Base-by-base conservation (phyloP, 1,139 yeast genomes). In the Wickerhamiella infanticola region DNA sequence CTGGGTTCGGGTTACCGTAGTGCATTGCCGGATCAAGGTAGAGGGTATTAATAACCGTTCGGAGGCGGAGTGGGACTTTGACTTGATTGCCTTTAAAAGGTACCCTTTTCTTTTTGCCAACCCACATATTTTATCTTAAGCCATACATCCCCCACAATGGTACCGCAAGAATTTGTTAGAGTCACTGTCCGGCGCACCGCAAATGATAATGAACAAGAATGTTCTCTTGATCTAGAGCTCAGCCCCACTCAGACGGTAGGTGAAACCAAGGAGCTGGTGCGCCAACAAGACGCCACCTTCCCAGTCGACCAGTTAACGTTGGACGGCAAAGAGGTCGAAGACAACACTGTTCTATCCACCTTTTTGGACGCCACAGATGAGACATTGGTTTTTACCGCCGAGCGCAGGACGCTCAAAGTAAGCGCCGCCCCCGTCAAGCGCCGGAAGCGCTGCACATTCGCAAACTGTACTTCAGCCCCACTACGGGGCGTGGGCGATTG, bases 401-500 rank as follows among this genome's bases (percentile, higher is more conserved):
- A 53, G 51, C 51, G 56, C 27, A 53, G 57, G 37, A 54, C 54
- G 35, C 50, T 53, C 35, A 55, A 53, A 45, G 56, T 53, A 13
- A 40, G 44, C 31, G 51, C 55, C 27, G 51, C 51, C 5, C 54
- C 59, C 46, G 67, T 63, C 56, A 74, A 73, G 59, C 63, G 76
- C 64, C 77, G 79, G 64, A 72, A 72, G 61, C 70, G 73, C 48
- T 84, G 95, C 62, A 68, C 78, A 26, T 77, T 77, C 63, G 66
- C 65, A 42, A 62, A 67, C 40, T 85, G 95, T 63, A 67, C 72
- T 33, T 72, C 81, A 13, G 68, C 75, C 3, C 85, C 90, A 1
- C 72, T 84, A 49, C 74, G 94, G 52, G 81, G 85, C 67, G 93
- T 83, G 37, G 95, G 95, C 38, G 86, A 81, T 62, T 86, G 96